These are phyloP conservation scores for Ocimum tenuiflorum DNA, from an alignment of 257 asterid genomes.

Conservation along the genomic window DNA sequence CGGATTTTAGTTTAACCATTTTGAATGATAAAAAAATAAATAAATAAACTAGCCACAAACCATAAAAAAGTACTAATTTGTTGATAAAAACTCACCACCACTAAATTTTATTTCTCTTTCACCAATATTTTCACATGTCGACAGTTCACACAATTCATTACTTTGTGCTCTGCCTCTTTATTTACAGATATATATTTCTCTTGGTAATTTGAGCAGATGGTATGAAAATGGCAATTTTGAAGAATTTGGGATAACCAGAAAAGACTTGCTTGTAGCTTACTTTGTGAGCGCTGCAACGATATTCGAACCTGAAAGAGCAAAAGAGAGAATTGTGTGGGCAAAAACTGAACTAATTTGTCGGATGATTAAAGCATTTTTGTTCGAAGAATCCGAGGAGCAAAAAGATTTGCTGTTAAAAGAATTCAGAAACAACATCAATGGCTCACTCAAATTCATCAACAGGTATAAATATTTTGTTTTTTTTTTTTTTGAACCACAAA, in stretches of 20 bases:
- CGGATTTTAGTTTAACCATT: no score
- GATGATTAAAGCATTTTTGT: conserved; percentile 13
- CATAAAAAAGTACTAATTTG: no score
- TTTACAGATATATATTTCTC: no score
- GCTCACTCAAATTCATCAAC: neutral
- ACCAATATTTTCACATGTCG: no score
- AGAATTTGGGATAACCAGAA: conserved; percentile 20
- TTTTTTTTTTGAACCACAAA: neutral
- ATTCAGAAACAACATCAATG: neutral
- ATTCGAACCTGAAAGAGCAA: conserved; percentile 29
- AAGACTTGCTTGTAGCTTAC: conserved; percentile 18
- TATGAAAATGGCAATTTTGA: conserved; percentile 3
- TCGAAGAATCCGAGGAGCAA: neutral
- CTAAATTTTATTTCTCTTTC: no score
- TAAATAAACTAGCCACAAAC: no score
- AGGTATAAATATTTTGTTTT: neutral
- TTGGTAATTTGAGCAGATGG: conserved; percentile 25
- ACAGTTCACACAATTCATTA: no score
- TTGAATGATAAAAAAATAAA: no score
- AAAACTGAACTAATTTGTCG: conserved; percentile 20
- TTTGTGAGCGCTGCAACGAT: conserved; percentile 30
- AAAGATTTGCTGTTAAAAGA: neutral
- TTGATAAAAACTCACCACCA: no score
- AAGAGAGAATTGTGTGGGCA: conserved; percentile 34
- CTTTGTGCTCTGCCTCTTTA: no score